These are phyloP conservation scores for Podospora anserina DNA, from an alignment of 495 filamentous ascomycete species.

Conservation along the genomic window DNA sequence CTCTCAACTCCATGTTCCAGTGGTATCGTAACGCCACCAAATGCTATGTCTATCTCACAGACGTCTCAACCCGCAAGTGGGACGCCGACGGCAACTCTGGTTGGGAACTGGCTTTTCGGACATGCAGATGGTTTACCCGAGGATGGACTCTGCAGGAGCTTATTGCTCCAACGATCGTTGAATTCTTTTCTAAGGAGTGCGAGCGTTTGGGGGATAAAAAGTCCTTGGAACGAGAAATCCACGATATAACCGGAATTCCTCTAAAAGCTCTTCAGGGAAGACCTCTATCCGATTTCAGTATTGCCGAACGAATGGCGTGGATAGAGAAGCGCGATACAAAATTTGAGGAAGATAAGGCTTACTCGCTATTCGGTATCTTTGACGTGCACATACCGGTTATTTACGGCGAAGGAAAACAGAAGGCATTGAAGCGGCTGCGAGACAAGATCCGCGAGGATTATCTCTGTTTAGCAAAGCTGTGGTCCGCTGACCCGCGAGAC, in stretches of 20 bases:
- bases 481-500: not conserved
- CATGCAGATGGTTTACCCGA: not conserved
- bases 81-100: not conserved
- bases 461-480: not conserved
- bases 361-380: conserved; percentile 12
- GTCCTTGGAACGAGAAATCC: conserved; percentile 5
- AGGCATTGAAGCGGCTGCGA: conserved; percentile 1
- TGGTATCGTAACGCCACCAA: conserved; percentile 33
- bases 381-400: not conserved
- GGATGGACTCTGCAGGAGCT: no score
- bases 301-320: conserved; percentile 1
- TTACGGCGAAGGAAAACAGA: conserved; percentile 10
- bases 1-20: conserved; percentile 47
- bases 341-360: conserved; percentile 6
- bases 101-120: conserved; percentile 10
- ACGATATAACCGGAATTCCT: conserved; percentile 11
- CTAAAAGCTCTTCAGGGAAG: not conserved
- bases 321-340: conserved; percentile 5
- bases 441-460: not conserved
- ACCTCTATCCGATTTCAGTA: conserved; percentile 8
- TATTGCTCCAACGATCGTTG: conserved; percentile 5
- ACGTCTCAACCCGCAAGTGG: not conserved
- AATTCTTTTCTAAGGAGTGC: not conserved
- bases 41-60: conserved; percentile 25
- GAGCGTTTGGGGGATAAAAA: not conserved